Conservation (phyloP, 306 rosid species). For the Ziziphus jujuba region DNA sequence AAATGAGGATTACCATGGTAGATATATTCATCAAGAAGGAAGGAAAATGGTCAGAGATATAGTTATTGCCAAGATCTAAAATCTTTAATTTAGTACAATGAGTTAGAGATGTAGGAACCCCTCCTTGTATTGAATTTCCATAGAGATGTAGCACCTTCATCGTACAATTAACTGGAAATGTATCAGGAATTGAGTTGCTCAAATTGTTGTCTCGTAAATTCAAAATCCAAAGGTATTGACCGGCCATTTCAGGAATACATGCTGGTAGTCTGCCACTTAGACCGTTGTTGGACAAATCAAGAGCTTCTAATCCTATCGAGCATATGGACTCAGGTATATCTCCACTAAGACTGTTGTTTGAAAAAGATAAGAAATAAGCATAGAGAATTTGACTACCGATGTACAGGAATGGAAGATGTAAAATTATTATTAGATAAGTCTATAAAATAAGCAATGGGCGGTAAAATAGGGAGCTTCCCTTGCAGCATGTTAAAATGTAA, state of each 20-base stretch:
- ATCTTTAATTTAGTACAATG: slow-evolving; percentile 21
- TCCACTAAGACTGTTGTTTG: slow-evolving; percentile 19
- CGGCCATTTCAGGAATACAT: slow-evolving; percentile 11
- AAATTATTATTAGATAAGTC: slow-evolving; percentile 31
- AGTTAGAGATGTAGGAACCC: background rate
- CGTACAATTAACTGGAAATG: background rate
- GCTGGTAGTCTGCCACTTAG: slow-evolving; percentile 21
- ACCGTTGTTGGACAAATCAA: slow-evolving; percentile 28
- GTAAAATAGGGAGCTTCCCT: slow-evolving; percentile 14
- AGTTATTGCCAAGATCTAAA: slow-evolving; percentile 37
- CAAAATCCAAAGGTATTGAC: slow-evolving; percentile 6
- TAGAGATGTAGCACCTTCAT: background rate
- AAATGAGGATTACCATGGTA: slow-evolving; percentile 24
- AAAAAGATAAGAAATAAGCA: slow-evolving; percentile 6
- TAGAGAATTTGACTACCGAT: background rate
- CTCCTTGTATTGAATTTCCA: background rate
- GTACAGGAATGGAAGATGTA: slow-evolving; percentile 1
- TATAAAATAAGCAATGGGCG: background rate
- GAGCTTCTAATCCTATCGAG: background rate
- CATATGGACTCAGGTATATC: slow-evolving; percentile 32
- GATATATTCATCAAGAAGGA: slow-evolving; percentile 28
- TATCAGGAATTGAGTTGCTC: slow-evolving; percentile 6
- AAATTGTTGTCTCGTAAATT: slow-evolving; percentile 20
- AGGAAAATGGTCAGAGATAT: slow-evolving; percentile 11
- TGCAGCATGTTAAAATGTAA: slow-evolving; percentile 29